Percentiles rank a stretch among this genome's conserved stretches.
phyloP scores from a whole-genome alignment of 306 rosid genomes.

The Mucuna pruriens region DNA sequence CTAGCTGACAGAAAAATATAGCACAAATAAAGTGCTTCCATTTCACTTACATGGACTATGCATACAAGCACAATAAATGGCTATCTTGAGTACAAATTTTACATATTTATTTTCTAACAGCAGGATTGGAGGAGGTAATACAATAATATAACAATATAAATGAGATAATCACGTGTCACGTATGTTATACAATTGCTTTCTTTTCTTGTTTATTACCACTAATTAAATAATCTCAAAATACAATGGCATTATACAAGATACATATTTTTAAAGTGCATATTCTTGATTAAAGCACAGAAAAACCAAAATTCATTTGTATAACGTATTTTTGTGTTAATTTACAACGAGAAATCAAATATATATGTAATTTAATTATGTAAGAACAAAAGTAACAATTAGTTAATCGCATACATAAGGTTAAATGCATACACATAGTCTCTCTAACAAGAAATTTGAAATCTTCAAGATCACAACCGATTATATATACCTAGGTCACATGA shows the following conservation, averaged over 20 bases:
- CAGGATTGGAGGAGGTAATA: not conserved
- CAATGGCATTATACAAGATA: not conserved
- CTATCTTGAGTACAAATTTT: not conserved
- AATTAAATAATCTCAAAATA: not conserved
- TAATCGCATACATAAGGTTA: conserved; percentile 10
- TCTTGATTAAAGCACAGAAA: not conserved
- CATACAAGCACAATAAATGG: conserved; percentile 8
- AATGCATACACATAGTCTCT: conserved; percentile 85
- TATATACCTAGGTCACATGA: conserved; percentile 76
- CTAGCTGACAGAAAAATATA: too few relatives aligned
- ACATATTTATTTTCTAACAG: not conserved
- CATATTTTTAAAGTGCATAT: conserved; percentile 12
- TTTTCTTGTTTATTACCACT: not conserved
- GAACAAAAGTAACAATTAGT: not conserved
- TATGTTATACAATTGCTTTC: not conserved
- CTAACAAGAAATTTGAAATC: conserved; percentile 86
- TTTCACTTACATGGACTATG: conserved; percentile 95
- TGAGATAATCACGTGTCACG: not conserved
- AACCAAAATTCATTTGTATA: not conserved
- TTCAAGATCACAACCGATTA: conserved; percentile 76
- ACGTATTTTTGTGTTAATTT: too few relatives aligned
- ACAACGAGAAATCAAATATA: too few relatives aligned
- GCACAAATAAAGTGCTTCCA: conserved; percentile 93
- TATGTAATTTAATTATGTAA: not conserved
- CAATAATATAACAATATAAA: conserved; percentile 20